Conservation (phyloP, 1,284 basidiomycete genomes). For the Phellopilus nigrolimitatus region DNA sequence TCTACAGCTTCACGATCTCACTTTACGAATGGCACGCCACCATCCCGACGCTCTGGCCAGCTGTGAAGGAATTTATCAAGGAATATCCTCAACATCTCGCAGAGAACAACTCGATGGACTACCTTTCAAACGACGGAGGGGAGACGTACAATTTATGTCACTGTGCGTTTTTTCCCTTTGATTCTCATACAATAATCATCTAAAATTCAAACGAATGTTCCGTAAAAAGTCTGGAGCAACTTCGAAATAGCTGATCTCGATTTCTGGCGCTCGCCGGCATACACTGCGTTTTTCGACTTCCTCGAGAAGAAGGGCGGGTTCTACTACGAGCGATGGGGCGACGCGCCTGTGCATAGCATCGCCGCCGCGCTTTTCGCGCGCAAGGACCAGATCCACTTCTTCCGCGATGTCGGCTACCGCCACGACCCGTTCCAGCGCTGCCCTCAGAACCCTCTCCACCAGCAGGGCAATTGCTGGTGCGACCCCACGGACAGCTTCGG, state of each 20-base stretch:
- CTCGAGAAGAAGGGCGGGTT: slow-evolving; percentile 79
- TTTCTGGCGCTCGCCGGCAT: slow-evolving; percentile 77
- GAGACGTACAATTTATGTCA: slow-evolving; percentile 77
- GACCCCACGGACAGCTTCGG: slow-evolving; percentile 45
- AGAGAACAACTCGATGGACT: slow-evolving; percentile 68
- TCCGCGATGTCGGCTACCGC: slow-evolving; percentile 57
- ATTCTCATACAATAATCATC: not conserved
- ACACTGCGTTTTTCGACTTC: slow-evolving; percentile 72
- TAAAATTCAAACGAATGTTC: not conserved
- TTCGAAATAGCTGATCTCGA: slow-evolving; percentile 83
- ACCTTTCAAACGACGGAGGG: slow-evolving; percentile 71
- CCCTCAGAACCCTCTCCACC: slow-evolving; percentile 46
- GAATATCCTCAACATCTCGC: slow-evolving; percentile 64
- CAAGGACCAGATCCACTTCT: slow-evolving; percentile 74
- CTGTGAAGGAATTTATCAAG: slow-evolving; percentile 67
- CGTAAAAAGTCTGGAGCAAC: slow-evolving; percentile 65
- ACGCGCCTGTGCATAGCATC: slow-evolving; percentile 84
- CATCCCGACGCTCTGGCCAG: slow-evolving; percentile 72
- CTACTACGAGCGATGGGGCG: slow-evolving; percentile 87
- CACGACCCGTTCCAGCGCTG: slow-evolving; percentile 62
- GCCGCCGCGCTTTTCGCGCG: slow-evolving; percentile 69
- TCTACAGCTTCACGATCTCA: slow-evolving; percentile 71
- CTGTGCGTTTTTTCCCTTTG: slow-evolving; percentile 43
- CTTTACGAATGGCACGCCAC: slow-evolving; percentile 77
- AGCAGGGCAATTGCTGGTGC: slow-evolving; percentile 46